Base-by-base conservation (phyloP, 768 basidiomycete genomes). In the Boletus sp. region DNA sequence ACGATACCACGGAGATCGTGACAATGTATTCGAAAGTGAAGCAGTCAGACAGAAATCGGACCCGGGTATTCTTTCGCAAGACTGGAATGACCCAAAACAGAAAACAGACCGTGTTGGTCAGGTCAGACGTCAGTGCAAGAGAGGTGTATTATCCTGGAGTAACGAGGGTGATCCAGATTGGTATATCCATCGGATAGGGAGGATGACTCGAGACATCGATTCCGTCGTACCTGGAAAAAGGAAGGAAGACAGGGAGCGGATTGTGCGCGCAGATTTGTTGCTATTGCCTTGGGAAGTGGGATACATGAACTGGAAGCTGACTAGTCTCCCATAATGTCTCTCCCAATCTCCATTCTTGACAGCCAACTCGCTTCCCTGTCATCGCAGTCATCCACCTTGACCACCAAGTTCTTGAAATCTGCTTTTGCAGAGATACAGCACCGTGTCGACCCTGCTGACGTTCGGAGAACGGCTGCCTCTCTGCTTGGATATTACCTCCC, bases 71-170 rank as follows among this genome's bases (percentile, higher is more conserved):
- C 29, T 69, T 61, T 45, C 53, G 15, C n/a, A 39, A 40, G 18
- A 50, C 57, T 33, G 50, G 54, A 36, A 59, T 50, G 35, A 47
- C 30, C n/a, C 58, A 1, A 17, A 67, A 73, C 2, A 77, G 77
- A 39, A 57, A 18, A 5, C 80, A 85, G 0, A 76, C 82, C 3
- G 75, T 97, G 32, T 81, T 96, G 50, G 78, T 97, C 62, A 89
- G 86, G 4, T 94, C 92, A 1, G 94, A 96, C 62, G 86, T 96
- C 6, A 94, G 91, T 30, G 92, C 92, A 20, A 83, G 92, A 55
- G 92, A 91, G 15, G 82, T 95, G 45, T 92, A 96, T 70, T 96
- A 95, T 69, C 92, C 92, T 7, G 84, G 83, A 18, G 90, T 94
- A 20, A 92, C 91, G 0, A 85, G 94, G 39, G 89, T 95, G 58